Evolutionary conservation across 1,139 yeast species (phyloP).

Genomic region (Zhuliangozyma blackwelliae): DNA sequence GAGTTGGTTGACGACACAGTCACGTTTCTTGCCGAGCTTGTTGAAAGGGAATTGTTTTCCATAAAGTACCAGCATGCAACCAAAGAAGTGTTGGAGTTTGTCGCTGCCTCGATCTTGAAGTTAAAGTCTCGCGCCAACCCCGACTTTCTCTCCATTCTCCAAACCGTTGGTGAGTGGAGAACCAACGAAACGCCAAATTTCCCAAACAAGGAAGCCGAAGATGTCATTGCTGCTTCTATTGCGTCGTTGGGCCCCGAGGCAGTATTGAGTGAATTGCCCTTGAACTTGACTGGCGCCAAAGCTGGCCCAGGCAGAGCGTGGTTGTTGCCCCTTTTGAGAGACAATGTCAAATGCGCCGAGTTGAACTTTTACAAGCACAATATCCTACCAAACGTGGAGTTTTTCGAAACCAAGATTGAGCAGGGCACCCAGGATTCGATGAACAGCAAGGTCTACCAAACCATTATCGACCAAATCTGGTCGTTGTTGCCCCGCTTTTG

Average conservation of each 20-base stretch:
- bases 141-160: conserved; percentile 60
- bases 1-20: conserved; percentile 56
- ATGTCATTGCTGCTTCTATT: conserved; percentile 73
- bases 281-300: conserved; percentile 49
- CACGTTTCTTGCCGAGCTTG: conserved; percentile 44
- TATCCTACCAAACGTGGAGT: conserved; percentile 64
- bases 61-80: conserved; percentile 78
- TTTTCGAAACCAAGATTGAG: conserved; percentile 48
- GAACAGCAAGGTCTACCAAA: conserved; percentile 70
- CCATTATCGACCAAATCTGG: conserved; percentile 90
- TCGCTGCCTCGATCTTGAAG: conserved; percentile 60
- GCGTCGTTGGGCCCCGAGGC: conserved; percentile 81
- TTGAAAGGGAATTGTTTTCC: conserved; percentile 56
- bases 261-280: conserved; percentile 69
- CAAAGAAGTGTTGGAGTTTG: conserved; percentile 65
- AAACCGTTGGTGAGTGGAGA: conserved; percentile 82
- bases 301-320: conserved; percentile 80
- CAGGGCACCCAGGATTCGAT: conserved; percentile 51
- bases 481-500: conserved; percentile 85
- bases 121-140: conserved; percentile 71
- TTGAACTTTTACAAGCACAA: conserved; percentile 58
- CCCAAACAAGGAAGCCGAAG: conserved; percentile 77
- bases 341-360: conserved; percentile 69
- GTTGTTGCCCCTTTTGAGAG: conserved; percentile 90
- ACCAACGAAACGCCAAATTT: conserved; percentile 66